phyloP scores from a whole-genome alignment of 2,329 filamentous ascomycete species.

The Penicillium brevicompactum region DNA sequence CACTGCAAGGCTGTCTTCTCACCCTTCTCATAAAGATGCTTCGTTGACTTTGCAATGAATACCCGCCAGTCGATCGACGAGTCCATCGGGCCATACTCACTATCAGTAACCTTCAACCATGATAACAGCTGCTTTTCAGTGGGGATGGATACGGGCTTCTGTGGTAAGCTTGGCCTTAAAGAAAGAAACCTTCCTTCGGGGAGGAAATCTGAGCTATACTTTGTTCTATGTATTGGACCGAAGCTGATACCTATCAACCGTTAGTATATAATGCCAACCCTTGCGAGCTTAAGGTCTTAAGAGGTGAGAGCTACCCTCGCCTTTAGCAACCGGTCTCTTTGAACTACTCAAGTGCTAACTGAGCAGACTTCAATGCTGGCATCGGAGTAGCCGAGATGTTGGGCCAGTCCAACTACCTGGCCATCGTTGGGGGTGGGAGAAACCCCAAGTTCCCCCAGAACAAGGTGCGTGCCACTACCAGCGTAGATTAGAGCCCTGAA shows the following conservation, averaged over 20 bases:
- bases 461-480: conserved; percentile 59
- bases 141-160: conserved; percentile 82
- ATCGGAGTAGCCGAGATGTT: conserved; percentile 85
- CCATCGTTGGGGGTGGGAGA: conserved; percentile 83
- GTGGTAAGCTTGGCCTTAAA: conserved; percentile 58
- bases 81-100: conserved; percentile 70
- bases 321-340: neutral
- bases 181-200: neutral
- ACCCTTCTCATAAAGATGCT: conserved; percentile 8
- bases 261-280: conserved; percentile 73
- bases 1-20: neutral
- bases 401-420: conserved; percentile 81
- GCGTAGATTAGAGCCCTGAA: neutral
- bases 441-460: conserved; percentile 84
- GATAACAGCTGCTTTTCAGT: conserved; percentile 85
- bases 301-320: conserved; percentile 47
- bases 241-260: conserved; percentile 16
- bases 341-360: neutral
- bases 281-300: conserved; percentile 68
- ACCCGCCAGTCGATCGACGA: conserved; percentile 83
- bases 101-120: conserved; percentile 83
- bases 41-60: conserved; percentile 66
- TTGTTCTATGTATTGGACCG: conserved; percentile 1
- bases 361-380: conserved; percentile 73
- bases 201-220: neutral